Conservation (phyloP, 176 grass and related monocot species). For the Carex littledalei region DNA sequence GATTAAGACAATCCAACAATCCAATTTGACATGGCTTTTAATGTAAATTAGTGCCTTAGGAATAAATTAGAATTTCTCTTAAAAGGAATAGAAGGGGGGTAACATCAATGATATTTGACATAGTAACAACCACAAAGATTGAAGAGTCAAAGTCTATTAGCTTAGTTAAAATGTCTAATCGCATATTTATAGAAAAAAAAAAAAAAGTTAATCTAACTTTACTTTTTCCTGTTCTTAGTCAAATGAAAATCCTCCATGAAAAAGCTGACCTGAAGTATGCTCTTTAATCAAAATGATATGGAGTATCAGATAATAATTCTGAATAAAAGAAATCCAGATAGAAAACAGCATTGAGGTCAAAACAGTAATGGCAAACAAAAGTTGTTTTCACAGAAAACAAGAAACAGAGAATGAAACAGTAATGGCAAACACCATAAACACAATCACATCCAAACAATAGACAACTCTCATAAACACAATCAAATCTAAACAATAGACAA, state of each 20-base stretch:
- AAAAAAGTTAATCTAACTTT: not conserved
- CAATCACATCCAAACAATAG: not conserved
- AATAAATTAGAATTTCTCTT: not conserved
- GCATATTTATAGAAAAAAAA: not conserved
- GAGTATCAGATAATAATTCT: not conserved
- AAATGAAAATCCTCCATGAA: not conserved
- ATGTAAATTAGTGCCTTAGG: not conserved
- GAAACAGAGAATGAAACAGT: not conserved
- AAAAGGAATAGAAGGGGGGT: not conserved
- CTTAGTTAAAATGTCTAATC: conserved; percentile 17
- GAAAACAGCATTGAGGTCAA: not conserved
- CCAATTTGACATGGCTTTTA: not conserved
- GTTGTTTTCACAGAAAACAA: not conserved
- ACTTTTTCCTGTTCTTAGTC: not conserved
- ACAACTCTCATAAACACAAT: not conserved
- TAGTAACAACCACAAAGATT: conserved; percentile 2
- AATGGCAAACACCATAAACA: not conserved
- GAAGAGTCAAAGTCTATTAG: not conserved
- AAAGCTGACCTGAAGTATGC: not conserved
- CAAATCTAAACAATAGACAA: not conserved
- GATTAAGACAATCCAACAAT: conserved; percentile 17
- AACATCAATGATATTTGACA: conserved; percentile 10
- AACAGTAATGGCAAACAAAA: not conserved
- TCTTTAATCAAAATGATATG: not conserved
- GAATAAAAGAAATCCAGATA: not conserved